These are phyloP conservation scores for Tulasnella sp. DNA, from an alignment of 768 basidiomycete genomes.

Conservation along the genomic window DNA sequence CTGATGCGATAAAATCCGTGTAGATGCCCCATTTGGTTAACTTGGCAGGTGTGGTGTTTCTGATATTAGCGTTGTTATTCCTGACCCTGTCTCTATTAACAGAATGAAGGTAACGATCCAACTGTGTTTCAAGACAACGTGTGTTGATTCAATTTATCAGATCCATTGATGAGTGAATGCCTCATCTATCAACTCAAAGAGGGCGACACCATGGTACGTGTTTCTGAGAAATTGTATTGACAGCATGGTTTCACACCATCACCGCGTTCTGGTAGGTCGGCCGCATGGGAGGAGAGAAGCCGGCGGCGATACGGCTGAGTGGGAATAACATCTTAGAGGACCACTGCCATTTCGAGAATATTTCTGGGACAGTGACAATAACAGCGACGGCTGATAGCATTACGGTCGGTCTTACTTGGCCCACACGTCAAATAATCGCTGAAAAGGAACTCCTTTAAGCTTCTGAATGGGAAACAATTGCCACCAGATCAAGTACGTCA, in stretches of 20 bases:
- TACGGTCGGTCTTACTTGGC: slow-evolving; percentile 44
- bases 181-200: slow-evolving; percentile 85
- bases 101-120: slow-evolving; percentile 57
- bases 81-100: not conserved
- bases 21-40: slow-evolving; percentile 93
- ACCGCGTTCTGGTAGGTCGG: slow-evolving; percentile 51
- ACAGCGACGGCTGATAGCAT: slow-evolving; percentile 70
- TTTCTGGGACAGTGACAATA: slow-evolving; percentile 72
- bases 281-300: slow-evolving; percentile 69
- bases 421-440: too few species aligned
- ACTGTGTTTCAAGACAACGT: not conserved
- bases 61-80: too few species aligned
- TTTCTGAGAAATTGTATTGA: slow-evolving; percentile 3
- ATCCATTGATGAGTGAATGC: slow-evolving; percentile 95
- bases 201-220: slow-evolving; percentile 62
- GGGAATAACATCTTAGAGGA: slow-evolving; percentile 86
- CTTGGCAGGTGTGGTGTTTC: slow-evolving; percentile 45
- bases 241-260: not conserved
- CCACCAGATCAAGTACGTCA: slow-evolving; percentile 65
- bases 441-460: slow-evolving; percentile 35
- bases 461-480: slow-evolving; percentile 89
- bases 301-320: slow-evolving; percentile 82
- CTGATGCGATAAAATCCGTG: not conserved
- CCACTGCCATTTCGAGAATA: slow-evolving; percentile 87
- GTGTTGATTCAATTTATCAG: slow-evolving; percentile 31